A percentile compares a stretch with the other conserved stretches of the same genome.
phyloP scores from a whole-genome alignment of 176 grass and related monocot genomes.

The Coix lacrymajobi region DNA sequence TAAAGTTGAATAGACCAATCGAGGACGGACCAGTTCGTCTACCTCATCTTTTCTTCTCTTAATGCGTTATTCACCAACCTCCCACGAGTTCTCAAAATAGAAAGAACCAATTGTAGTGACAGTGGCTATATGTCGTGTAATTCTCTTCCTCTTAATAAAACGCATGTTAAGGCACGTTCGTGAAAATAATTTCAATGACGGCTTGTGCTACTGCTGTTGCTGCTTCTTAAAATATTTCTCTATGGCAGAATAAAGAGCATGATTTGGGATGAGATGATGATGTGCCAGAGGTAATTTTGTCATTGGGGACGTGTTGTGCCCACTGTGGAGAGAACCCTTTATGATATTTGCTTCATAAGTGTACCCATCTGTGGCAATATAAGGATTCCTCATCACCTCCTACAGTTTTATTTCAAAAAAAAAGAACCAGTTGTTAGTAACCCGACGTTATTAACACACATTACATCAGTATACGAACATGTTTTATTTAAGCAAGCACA shows the following conservation, averaged over 20 bases:
- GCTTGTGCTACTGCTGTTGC: neutral
- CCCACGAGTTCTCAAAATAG: neutral
- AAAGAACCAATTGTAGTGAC: neutral
- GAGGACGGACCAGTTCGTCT: neutral
- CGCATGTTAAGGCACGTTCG: too few relatives aligned
- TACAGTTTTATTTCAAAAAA: conserved; percentile 25
- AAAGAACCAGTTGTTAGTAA: neutral
- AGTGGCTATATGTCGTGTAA: too few relatives aligned
- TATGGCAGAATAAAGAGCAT: conserved; percentile 58
- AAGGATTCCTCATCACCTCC: conserved; percentile 85
- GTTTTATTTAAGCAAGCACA: neutral
- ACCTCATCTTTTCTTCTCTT: neutral
- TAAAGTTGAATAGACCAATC: neutral
- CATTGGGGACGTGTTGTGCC: conserved; percentile 60
- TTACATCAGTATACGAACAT: neutral
- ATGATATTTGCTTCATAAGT: conserved; percentile 72
- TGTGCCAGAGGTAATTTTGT: conserved; percentile 51
- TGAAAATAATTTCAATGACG: neutral
- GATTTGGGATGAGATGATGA: conserved; percentile 48
- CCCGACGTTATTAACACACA: neutral
- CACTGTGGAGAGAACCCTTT: conserved; percentile 63
- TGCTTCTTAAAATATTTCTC: conserved; percentile 42
- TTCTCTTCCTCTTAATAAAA: too few relatives aligned
- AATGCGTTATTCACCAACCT: neutral
- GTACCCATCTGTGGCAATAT: conserved; percentile 64